phyloP scores from a whole-genome alignment of 1,284 basidiomycete species.

The Cutaneotrichosporon curvatum region DNA sequence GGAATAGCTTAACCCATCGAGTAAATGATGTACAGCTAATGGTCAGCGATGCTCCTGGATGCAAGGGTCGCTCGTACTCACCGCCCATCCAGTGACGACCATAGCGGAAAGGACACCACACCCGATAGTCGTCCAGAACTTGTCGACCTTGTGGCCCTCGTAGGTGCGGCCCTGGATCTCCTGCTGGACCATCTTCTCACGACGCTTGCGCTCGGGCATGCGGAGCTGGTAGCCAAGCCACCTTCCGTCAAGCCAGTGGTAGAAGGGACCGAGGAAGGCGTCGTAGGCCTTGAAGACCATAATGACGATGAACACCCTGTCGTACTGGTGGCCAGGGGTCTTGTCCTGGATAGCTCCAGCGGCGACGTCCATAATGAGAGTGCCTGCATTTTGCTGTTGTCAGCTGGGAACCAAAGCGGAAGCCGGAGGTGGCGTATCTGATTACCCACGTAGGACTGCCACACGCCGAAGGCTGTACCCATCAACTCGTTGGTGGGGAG shows the following conservation, averaged over 20 bases:
- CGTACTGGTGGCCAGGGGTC: conserved; percentile 32
- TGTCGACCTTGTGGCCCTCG: neutral
- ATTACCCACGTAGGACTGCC: conserved; percentile 47
- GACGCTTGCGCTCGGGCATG: conserved; percentile 23
- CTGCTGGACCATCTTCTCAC: conserved; percentile 4
- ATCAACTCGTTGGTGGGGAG: conserved; percentile 41
- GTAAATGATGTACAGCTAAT: conserved; percentile 10
- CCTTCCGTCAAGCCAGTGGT: conserved; percentile 34
- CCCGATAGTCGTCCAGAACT: neutral
- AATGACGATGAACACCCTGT: conserved; percentile 44
- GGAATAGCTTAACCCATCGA: neutral
- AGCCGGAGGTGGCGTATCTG: neutral
- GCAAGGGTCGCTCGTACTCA: too few relatives aligned
- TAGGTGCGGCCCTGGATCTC: neutral
- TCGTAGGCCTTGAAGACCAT: conserved; percentile 47
- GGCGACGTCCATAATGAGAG: conserved; percentile 41
- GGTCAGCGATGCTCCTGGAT: too few relatives aligned
- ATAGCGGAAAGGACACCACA: neutral
- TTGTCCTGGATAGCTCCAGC: conserved; percentile 47
- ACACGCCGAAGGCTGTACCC: conserved; percentile 48
- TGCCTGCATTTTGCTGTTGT: conserved; percentile 8
- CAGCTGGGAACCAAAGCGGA: neutral
- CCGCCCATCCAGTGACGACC: conserved; percentile 7
- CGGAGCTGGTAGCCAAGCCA: conserved; percentile 41
- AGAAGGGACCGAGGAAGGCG: conserved; percentile 39